Base-by-base conservation (phyloP, 441 rosid species). In the Sinapis alba region DNA sequence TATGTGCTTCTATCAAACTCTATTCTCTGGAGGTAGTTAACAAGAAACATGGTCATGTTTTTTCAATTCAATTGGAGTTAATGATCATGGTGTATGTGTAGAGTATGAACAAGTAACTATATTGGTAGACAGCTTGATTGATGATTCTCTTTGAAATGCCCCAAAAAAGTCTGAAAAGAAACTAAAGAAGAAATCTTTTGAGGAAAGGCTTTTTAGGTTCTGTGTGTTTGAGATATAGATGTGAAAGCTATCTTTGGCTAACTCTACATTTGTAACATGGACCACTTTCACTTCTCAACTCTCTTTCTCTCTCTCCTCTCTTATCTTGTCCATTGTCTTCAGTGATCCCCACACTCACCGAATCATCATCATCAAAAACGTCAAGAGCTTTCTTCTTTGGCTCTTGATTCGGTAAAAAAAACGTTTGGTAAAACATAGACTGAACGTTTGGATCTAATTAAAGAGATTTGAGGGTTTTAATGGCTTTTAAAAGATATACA, bases 151-250 rank as follows among this genome's bases (percentile, higher is more conserved):
- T 71, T 77, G 75, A 58, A 70, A 54, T 32, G 45, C 51, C 41
- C 75, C 65, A 70, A 41, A 51, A 71, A 65, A 34, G 62, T 58
- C 36, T 58, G 56, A 58, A 71, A 64, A 64, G 75, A 69, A 76
- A 76, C 71, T 76, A 76, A 70, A 77, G 80, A 65, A 77, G 76
- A 77, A 77, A 77, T 76, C 80, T 77, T 77, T 77, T 58, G 80
- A 77, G 80, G 76, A 71, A 65, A 45, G 62, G 34, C 72, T 70
- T 77, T 77, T 77, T 77, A 71, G 67, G 65, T 45, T 70, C 19
- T 64, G 54, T 64, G 62, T 56, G 80, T 76, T 69, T 51, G n/a
- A 60, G 73, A 60, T 53, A 67, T 6, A 65, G 63, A 65, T 71
- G 76, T 65, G 58, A 71, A 57, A 71, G 76, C 76, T 77, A 61